phyloP scores from a whole-genome alignment of 441 rosid genomes.

The Gossypium trilobum region DNA sequence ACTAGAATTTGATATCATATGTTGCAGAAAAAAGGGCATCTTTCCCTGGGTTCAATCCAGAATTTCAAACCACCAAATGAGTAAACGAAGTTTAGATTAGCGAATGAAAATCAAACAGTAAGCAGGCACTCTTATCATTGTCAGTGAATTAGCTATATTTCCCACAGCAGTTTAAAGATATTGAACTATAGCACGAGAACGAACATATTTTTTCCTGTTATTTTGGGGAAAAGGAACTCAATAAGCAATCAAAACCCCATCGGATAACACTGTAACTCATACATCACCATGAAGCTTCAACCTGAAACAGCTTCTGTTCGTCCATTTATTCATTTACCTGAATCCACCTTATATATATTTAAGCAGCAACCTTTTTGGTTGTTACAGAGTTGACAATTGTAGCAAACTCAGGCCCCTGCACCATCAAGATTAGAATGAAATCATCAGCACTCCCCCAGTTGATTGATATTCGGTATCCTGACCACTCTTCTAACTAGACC shows the following conservation, averaged over 20 bases:
- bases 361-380: slow-evolving; percentile 79
- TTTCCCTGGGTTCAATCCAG: neutral
- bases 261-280: slow-evolving; percentile 18
- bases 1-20: neutral
- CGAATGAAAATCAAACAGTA: neutral
- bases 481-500: neutral
- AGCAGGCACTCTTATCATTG: neutral
- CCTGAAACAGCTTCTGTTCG: slow-evolving; percentile 14
- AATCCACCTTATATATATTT: slow-evolving; percentile 19
- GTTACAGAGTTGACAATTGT: slow-evolving; percentile 84
- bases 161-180: neutral
- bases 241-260: slow-evolving; percentile 21
- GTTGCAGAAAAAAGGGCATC: neutral
- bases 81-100: neutral
- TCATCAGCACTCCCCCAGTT: neutral
- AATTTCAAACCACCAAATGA: neutral
- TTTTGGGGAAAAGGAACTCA: slow-evolving; percentile 14
- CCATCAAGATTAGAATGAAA: neutral
- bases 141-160: neutral
- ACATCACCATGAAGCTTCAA: slow-evolving; percentile 20
- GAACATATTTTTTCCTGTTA: slow-evolving; percentile 17
- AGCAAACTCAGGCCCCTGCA: slow-evolving; percentile 92
- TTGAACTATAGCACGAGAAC: slow-evolving; percentile 31
- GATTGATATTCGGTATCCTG: neutral
- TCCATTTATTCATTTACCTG: slow-evolving; percentile 23